Base-by-base conservation (phyloP, 345 rosid genomes). In the Punica granatum region DNA sequence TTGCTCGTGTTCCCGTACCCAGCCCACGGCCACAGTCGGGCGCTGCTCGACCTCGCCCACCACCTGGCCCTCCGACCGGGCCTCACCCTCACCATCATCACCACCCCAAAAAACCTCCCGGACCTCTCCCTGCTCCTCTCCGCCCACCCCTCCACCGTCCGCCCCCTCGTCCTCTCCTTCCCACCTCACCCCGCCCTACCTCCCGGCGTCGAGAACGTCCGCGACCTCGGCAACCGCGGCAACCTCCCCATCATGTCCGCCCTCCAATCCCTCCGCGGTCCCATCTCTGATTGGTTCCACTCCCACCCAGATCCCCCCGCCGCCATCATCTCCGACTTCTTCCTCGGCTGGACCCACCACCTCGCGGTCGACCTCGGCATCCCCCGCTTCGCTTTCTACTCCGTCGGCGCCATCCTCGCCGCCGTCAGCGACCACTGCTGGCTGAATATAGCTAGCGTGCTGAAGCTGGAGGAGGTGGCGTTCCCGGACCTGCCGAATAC, bases 301-400 rank as follows among this genome's bases (percentile, higher is more conserved):
- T 78, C 90, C 70, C 93, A 87, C 42, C 37, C 58, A 16, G 46
- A 77, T 35, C 96, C 93, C 7, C 93, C 97, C 0, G 64, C 79
- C 0, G 91, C 90, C n/a, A 70, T 91, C 69, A 63, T 90, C 66
- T 90, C 95, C 6, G 95, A 86, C 60, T 86, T 86, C 82, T 90
- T 90, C 74, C 82, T 86, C 14, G 95, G 92, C 14, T 90, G 89
- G 92, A 88, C 92, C n/a, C 18, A 41, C 21, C 76, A 73, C n/a
- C 77, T 90, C 6, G 82, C 90, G 41, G 28, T 0, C n/a, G 37
- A 71, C 0, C 64, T 87, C 26, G 65, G 70, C 16, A 64, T 90
- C 21, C 87, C 84, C 4, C 71, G 90, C 37, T 62, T 87, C 58
- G 64, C 80, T 0, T 88, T 90, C 72, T 85, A 73, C 77, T 67